These are phyloP conservation scores for Botryococcus braunii DNA, from an alignment of 163 green algal genomes.

Conservation along the genomic window DNA sequence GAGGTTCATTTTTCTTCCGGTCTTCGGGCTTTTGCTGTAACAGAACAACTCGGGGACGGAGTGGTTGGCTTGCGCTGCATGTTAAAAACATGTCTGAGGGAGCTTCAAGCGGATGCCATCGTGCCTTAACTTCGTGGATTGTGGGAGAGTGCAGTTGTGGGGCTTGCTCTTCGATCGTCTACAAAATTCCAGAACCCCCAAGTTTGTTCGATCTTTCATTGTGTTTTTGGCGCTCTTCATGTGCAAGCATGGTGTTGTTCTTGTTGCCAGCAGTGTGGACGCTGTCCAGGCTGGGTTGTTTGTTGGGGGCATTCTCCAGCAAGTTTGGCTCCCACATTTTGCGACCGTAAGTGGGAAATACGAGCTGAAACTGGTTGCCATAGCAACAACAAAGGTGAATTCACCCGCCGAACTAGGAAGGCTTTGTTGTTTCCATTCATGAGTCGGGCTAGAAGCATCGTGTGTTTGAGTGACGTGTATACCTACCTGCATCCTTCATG, in stretches of 20 bases:
- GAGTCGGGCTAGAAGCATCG: background rate
- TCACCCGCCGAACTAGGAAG: background rate
- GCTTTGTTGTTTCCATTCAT: background rate
- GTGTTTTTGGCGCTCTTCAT: slow-evolving; percentile 62
- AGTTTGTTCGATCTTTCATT: slow-evolving; percentile 69
- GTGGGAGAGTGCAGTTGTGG: slow-evolving; percentile 25
- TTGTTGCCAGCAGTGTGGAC: slow-evolving; percentile 57
- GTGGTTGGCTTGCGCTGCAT: no score
- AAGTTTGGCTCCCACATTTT: slow-evolving; percentile 22
- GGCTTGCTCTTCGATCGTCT: slow-evolving; percentile 68
- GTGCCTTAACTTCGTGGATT: no score
- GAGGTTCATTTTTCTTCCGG: no score
- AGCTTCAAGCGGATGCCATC: no score
- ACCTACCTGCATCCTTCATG: background rate
- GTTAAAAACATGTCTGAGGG: no score
- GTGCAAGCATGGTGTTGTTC: slow-evolving; percentile 42
- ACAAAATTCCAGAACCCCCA: slow-evolving; percentile 56
- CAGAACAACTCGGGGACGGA: no score
- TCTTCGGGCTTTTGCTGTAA: no score
- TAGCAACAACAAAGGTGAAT: slow-evolving; percentile 42
- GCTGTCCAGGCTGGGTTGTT: slow-evolving; percentile 56
- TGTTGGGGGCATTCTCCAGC: slow-evolving; percentile 58
- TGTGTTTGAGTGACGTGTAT: background rate
- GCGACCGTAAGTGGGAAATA: slow-evolving; percentile 23
- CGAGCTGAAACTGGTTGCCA: slow-evolving; percentile 51